Evolutionary conservation across 768 basidiomycete genomes (phyloP), one percentile per base, ranked within the genome.

Genomic region (Crassisporium funariophilum): DNA sequence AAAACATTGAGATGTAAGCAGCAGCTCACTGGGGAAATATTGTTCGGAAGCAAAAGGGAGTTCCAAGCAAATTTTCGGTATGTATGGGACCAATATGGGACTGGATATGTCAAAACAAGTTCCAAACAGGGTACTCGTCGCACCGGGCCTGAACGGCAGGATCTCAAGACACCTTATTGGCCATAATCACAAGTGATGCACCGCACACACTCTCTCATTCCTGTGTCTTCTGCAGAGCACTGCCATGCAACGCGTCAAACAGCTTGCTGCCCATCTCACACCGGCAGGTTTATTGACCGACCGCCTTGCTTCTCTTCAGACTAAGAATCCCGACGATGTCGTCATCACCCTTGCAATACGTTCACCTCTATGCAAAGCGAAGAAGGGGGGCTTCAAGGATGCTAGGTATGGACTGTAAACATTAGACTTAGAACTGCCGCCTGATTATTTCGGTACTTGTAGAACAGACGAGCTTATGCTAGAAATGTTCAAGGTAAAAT

Each of bases 401-500:
- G 82, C 80, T 2, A 78, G 71, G 85, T 78, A 57, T 58, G 77
- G 31, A 22, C 21, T 6, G 12, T n/a, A 35, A 27, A 21, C 23
- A 20, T 38, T 3, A 10, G 13, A 15, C 6, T 21, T 15, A 23
- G 25, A 46, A 47, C 25, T 36, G 44, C 22, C 22, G 31, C 31
- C 40, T 19, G 44, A 45, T 27, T 35, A 13, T 35, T 10, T 31
- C 12, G 5, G 8, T 47, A 31, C n/a, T 39, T 35, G 13, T 49
- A 88, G 87, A 55, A 84, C 78, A 16, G 91, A 93, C 50, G 91
- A 92, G 55, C 73, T 91, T 41, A 75, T 93, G 70, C 71, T 85
- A 11, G 86, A 91, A 64, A 88, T 90, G 72, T 88, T 87, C 75
- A 84, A 83, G 74, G 88, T 82, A n/a, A n/a, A n/a, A n/a, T n/a